Conservation (phyloP, 2,329 filamentous ascomycete species). For the Cladosporium colombiae region DNA sequence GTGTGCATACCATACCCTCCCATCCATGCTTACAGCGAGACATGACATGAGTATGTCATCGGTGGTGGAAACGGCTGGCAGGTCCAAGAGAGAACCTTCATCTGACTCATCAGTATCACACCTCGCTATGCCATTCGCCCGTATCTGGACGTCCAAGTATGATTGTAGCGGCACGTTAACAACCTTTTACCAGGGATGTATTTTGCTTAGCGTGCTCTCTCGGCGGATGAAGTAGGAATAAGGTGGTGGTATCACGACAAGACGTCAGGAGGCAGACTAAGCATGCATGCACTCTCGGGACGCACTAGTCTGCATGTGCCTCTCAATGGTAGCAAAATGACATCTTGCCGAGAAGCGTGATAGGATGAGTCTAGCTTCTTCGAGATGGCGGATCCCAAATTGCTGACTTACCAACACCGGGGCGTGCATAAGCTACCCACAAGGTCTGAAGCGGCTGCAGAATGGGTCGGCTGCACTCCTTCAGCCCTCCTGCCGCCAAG, state of each 20-base stretch:
- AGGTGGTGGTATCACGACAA: conserved; percentile 13
- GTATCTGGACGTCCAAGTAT: conserved; percentile 1
- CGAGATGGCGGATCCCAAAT: neutral
- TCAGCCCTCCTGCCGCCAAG: neutral
- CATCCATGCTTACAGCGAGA: conserved; percentile 11
- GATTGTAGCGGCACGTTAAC: neutral
- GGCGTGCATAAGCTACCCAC: conserved; percentile 3
- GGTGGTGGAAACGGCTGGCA: conserved; percentile 9
- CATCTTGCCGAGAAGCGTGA: neutral
- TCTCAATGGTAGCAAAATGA: conserved; percentile 13
- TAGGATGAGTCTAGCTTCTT: conserved; percentile 6
- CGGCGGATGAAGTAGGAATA: conserved; percentile 7
- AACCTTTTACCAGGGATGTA: neutral
- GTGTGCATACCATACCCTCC: conserved; percentile 4
- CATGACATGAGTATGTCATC: conserved; percentile 11
- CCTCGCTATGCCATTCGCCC: neutral
- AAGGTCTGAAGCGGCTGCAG: neutral
- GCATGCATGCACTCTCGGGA: conserved; percentile 3
- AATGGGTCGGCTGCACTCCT: conserved; percentile 4
- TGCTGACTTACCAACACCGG: conserved; percentile 12
- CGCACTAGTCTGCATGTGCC: conserved; percentile 9
- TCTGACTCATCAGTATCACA: conserved; percentile 21
- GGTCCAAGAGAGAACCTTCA: conserved; percentile 4
- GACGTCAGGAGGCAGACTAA: conserved; percentile 10
- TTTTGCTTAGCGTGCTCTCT: conserved; percentile 7